Base-by-base conservation (phyloP, 139 green algal genomes). In the Diplosphaera chodatii region DNA sequence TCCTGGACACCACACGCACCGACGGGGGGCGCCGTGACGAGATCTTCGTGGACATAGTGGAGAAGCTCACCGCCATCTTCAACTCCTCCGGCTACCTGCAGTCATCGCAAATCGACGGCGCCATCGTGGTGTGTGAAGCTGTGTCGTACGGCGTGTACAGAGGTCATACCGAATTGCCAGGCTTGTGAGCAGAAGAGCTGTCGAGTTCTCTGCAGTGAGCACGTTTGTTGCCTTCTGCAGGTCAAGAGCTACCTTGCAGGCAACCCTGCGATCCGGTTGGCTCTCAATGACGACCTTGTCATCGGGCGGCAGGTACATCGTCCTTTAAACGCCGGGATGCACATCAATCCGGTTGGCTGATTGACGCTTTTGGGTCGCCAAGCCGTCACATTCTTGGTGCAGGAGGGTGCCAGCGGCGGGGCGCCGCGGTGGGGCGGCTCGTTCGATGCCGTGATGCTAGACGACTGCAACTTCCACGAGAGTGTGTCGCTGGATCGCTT, bases 1-100 rank as follows among this genome's bases (percentile, higher is more conserved):
- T 97, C 63, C 78, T 97, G 77, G 89, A 94, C 77, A 96, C 91
- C 0, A 75, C 64, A 13, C 78, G 91, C 2, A 94, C 91, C 10
- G 85, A 91, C 65, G 78, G 77, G 40, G 63, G 41, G 33, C 63
- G 72, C 23, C 74, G 83, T 0, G 91, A 98, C 55, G 95, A 99
- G 83, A 97, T 99, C 55, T 99, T 98, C 78, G 93, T 99, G 32
- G 95, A 99, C 75, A 88, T 99, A 34, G 91, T 99, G 32, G 95
- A 99, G 86, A 91, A 91, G 23, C 73, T 99, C 48, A 92, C 79
- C 8, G 89, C 89, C 70, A 96, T 91, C 34, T 98, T 99, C 82
- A 94, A 91, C 56, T 76, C 91, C 23, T 78, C 63, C 21, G 94
- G 95, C 25, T 88, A 91, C 73, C 75, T 95, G 33, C 82, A 91